Conservation (phyloP, 1,284 basidiomycete genomes). For the Garcileccinum viscosum region DNA sequence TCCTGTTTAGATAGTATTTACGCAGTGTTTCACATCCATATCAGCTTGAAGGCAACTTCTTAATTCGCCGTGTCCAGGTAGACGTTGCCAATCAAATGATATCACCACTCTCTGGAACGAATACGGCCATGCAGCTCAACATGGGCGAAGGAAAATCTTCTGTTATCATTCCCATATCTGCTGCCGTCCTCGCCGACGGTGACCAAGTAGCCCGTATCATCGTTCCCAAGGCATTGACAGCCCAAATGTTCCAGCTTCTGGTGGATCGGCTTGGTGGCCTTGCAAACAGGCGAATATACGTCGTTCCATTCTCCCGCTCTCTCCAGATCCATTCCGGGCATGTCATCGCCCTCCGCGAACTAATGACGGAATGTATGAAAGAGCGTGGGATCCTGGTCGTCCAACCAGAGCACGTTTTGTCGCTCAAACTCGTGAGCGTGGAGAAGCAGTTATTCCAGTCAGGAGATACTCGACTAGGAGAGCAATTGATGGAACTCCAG, state of each 20-base stretch:
- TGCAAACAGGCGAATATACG: constrained; percentile 51
- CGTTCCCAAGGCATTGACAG: constrained; percentile 2
- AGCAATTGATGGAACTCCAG: constrained; percentile 32
- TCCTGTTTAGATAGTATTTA: background rate
- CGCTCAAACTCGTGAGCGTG: constrained; percentile 53
- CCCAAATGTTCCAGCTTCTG: constrained; percentile 56
- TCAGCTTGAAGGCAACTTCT: constrained; percentile 51
- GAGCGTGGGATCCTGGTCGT: constrained; percentile 49
- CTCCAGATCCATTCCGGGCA: constrained; percentile 26
- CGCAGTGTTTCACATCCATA: background rate
- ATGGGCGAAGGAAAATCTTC: constrained; percentile 66
- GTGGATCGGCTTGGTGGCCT: constrained; percentile 50
- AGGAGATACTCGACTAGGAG: background rate
- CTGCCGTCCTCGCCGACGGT: background rate
- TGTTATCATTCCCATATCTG: background rate
- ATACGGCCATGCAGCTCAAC: constrained; percentile 54
- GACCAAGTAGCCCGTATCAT: constrained; percentile 1
- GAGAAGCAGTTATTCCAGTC: constrained; percentile 33
- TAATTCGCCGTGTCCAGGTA: constrained; percentile 46
- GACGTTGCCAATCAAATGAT: constrained; percentile 54
- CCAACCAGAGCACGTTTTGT: constrained; percentile 60
- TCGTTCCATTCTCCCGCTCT: constrained; percentile 54
- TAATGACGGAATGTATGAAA: constrained; percentile 46
- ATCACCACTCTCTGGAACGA: constrained; percentile 40
- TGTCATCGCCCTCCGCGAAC: constrained; percentile 26